Conservation (phyloP, 208 protist species). For the Dictyostelium gargantuum region DNA sequence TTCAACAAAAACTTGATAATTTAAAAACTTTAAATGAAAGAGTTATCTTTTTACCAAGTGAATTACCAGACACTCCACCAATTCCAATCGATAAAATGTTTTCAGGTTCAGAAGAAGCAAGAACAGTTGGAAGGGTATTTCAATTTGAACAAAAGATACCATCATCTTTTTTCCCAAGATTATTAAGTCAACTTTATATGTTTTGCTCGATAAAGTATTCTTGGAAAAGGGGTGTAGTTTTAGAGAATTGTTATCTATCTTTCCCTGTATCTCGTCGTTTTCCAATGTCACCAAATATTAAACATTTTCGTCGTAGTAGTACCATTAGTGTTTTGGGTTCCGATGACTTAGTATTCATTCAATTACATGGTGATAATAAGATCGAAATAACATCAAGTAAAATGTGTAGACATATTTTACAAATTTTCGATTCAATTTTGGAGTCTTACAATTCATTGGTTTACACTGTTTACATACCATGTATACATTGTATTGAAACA, state of each 20-base stretch:
- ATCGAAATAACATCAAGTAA: constrained; percentile 49
- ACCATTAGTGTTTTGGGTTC: not conserved
- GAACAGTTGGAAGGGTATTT: not conserved
- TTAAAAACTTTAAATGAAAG: constrained; percentile 10
- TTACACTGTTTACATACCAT: constrained; percentile 9
- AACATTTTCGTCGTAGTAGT: not conserved
- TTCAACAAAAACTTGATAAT: not conserved
- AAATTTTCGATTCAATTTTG: constrained; percentile 38
- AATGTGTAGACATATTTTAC: constrained; percentile 51
- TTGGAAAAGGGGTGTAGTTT: constrained; percentile 31
- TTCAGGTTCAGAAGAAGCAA: not conserved
- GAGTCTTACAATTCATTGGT: not conserved
- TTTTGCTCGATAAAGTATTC: constrained; percentile 9
- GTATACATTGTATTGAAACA: constrained; percentile 9
- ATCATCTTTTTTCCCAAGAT: not conserved
- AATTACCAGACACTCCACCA: constrained; percentile 14
- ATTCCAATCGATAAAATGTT: not conserved
- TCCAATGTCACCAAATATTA: not conserved
- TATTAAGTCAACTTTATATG: constrained; percentile 26
- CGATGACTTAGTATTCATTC: constrained; percentile 30
- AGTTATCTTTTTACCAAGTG: constrained; percentile 28
- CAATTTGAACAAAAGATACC: constrained; percentile 49
- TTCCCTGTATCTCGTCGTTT: not conserved
- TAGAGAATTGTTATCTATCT: constrained; percentile 28
- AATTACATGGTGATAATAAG: not conserved